Percentiles rank a stretch among this genome's conserved stretches.
Evolutionary conservation across 352 stramenopile genomes (phyloP).

Genomic region (Pythium sp.): DNA sequence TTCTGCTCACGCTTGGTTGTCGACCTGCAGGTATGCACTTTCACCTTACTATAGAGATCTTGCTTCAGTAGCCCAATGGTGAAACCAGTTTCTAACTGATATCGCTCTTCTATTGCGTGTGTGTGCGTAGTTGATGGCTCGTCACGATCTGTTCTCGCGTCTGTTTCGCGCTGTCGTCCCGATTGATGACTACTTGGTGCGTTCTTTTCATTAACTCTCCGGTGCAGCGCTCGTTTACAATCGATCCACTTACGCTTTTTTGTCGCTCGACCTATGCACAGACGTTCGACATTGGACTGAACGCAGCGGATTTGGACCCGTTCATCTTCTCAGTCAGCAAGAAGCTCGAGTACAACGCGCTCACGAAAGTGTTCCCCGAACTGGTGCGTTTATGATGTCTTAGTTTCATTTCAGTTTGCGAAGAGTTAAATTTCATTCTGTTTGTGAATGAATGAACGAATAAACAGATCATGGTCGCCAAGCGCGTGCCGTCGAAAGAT

Average conservation of each 20-base stretch:
- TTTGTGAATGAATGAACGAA: neutral
- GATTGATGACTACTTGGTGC: constrained; percentile 16
- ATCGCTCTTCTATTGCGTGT: neutral
- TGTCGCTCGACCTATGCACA: constrained; percentile 13
- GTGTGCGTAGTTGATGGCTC: constrained; percentile 37
- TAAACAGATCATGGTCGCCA: constrained; percentile 60
- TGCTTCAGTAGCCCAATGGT: neutral
- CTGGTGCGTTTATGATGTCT: constrained; percentile 31
- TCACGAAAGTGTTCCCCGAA: constrained; percentile 72
- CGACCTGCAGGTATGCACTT: constrained; percentile 47
- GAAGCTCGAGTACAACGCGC: constrained; percentile 62
- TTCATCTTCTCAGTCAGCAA: constrained; percentile 74
- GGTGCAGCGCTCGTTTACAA: neutral
- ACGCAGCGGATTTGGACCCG: constrained; percentile 54
- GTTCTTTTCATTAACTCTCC: neutral
- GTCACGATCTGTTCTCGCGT: constrained; percentile 64
- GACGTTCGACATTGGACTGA: constrained; percentile 71
- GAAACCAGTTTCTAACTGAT: neutral
- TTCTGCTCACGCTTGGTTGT: constrained; percentile 73
- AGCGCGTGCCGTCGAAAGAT: constrained; percentile 52
- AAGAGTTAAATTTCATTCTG: neutral
- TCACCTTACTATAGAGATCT: neutral
- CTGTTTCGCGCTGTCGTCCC: constrained; percentile 48
- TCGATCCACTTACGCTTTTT: neutral
- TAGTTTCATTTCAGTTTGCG: neutral